A percentile compares a stretch with the other conserved stretches of the same genome.
These are phyloP conservation scores for Candida multigemmis DNA, from an alignment of 805 yeast genomes.

Conservation along the genomic window DNA sequence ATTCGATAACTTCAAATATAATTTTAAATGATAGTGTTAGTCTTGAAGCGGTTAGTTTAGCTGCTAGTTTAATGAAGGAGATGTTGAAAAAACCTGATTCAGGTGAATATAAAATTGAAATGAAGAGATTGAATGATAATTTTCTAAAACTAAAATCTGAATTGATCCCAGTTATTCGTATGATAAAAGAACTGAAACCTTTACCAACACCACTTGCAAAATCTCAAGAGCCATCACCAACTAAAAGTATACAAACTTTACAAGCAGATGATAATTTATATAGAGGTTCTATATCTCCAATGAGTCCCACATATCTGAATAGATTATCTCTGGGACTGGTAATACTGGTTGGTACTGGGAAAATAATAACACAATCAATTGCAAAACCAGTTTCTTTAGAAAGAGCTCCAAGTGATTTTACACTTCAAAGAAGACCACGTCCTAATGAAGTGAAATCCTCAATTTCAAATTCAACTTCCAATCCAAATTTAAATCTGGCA, in stretches of 20 bases:
- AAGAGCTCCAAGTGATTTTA: slow-evolving; percentile 6
- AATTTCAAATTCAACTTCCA: background rate
- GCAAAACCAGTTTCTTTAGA: no score
- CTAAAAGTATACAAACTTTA: slow-evolving; percentile 13
- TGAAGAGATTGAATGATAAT: slow-evolving; percentile 41
- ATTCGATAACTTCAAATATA: slow-evolving; percentile 20
- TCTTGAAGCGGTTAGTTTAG: slow-evolving; percentile 27
- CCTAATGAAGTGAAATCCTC: no score
- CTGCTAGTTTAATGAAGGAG: slow-evolving; percentile 25
- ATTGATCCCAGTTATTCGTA: slow-evolving; percentile 51
- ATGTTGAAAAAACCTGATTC: slow-evolving; percentile 16
- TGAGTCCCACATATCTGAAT: slow-evolving; percentile 21
- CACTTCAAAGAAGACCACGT: slow-evolving; percentile 1
- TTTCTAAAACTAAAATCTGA: slow-evolving; percentile 54
- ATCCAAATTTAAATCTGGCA: background rate
- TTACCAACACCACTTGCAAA: slow-evolving; percentile 52
- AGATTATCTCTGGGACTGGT: slow-evolving; percentile 29
- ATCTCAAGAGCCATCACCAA: slow-evolving; percentile 5
- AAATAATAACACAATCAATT: slow-evolving; percentile 19
- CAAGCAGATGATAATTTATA: slow-evolving; percentile 5
- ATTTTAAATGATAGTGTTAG: slow-evolving; percentile 26
- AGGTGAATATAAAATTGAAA: slow-evolving; percentile 9
- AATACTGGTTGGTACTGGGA: slow-evolving; percentile 34
- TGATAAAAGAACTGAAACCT: slow-evolving; percentile 57
- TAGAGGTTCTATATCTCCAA: slow-evolving; percentile 7